Conservation (phyloP, 2,329 filamentous ascomycete species). For the Monilinia vaccinii-corymbosi region DNA sequence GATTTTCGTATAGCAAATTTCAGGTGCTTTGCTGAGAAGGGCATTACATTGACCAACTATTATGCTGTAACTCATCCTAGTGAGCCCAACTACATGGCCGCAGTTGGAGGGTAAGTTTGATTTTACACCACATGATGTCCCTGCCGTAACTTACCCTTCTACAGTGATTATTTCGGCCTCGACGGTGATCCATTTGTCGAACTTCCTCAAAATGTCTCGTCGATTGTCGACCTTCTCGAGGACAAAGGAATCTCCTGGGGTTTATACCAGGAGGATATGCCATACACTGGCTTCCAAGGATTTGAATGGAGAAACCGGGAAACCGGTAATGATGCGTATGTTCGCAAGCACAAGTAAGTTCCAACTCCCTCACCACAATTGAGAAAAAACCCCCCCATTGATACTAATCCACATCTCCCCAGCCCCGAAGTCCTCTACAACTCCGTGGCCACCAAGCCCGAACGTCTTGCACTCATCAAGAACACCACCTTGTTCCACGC, state of each 20-base stretch:
- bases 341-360: conserved; percentile 68
- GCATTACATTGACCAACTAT: conserved; percentile 51
- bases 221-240: conserved; percentile 60
- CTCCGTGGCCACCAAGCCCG: conserved; percentile 47
- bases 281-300: conserved; percentile 65
- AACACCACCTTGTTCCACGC: conserved; percentile 61
- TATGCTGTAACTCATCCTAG: conserved; percentile 62
- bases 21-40: conserved; percentile 47
- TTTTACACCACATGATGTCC: not conserved
- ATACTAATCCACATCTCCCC: not conserved
- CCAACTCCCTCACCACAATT: not conserved
- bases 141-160: not conserved
- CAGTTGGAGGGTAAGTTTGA: conserved; percentile 43
- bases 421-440: conserved; percentile 53
- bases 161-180: conserved; percentile 55
- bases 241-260: conserved; percentile 57
- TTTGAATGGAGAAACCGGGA: conserved; percentile 52
- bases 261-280: conserved; percentile 70
- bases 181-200: conserved; percentile 56
- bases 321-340: conserved; percentile 64
- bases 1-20: conserved; percentile 39
- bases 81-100: conserved; percentile 67
- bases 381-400: not conserved
- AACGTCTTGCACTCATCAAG: conserved; percentile 62
- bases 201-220: conserved; percentile 51